These are phyloP conservation scores for Babesia caballi DNA, from an alignment of 169 alveolate genomes.

Conservation along the genomic window DNA sequence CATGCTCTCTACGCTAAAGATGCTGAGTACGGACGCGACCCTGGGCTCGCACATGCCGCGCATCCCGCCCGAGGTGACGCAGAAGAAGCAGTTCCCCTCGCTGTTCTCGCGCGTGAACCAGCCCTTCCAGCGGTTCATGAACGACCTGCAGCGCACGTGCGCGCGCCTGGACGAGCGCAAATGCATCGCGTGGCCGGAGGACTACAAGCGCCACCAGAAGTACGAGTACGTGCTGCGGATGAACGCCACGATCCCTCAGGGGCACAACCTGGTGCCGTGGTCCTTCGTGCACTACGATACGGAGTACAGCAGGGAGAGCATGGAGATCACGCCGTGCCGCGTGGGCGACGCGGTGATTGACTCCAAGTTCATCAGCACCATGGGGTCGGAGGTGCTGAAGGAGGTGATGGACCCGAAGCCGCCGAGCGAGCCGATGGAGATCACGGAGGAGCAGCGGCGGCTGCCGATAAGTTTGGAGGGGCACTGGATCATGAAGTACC, in stretches of 20 bases:
- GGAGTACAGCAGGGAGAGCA: constrained; percentile 16
- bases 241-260: constrained; percentile 42
- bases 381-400: constrained; percentile 34
- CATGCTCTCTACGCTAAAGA: constrained; percentile 66
- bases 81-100: constrained; percentile 49
- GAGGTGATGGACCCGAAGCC: background rate
- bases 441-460: background rate
- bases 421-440: background rate
- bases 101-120: constrained; percentile 50
- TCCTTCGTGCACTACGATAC: constrained; percentile 38
- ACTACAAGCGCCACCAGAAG: constrained; percentile 27
- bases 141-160: constrained; percentile 58
- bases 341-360: constrained; percentile 22
- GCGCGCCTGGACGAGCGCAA: constrained; percentile 43
- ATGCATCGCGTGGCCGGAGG: constrained; percentile 44
- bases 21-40: constrained; percentile 55
- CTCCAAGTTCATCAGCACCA: constrained; percentile 18
- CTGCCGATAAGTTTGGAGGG: constrained; percentile 47
- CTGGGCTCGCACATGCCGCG: constrained; percentile 70
- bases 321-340: constrained; percentile 26
- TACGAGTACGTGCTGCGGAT: constrained; percentile 40
- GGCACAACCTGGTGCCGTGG: constrained; percentile 53
- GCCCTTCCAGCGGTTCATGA: constrained; percentile 65
- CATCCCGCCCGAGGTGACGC: constrained; percentile 56
- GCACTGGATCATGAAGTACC: constrained; percentile 65